Base-by-base conservation (phyloP, 192 early-diverging fungal genomes). In the Coemansia sp. region DNA sequence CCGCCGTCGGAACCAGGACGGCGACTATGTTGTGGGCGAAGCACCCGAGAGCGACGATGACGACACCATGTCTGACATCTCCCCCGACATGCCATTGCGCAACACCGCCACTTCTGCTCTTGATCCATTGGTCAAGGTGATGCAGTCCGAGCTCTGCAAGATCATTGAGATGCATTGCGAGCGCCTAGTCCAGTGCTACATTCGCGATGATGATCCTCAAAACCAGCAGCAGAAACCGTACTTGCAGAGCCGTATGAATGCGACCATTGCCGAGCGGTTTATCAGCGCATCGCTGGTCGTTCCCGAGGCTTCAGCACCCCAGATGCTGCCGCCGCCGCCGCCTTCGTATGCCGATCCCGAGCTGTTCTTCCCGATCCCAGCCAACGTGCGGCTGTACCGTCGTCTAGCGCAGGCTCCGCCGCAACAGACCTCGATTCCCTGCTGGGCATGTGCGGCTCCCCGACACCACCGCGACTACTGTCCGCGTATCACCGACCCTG, bases 341-440 rank as follows among this genome's bases (percentile, higher is more conserved):
- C 3, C 6, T 7, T 22, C 9, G 51, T 11, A 26, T 26, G 22
- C 22, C 1, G 51, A 54, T 22, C 76, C 76, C 1, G 36, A 26
- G 12, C 46, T 78, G 59, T 73, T 69, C 12, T 78, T 73, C 46
- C 45, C 55, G 47, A 62, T 63, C 6, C 76, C 71, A 5, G 52
- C 62, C 10, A 73, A 78, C 36, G 32, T 78, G 46, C 67, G 71
- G 2, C 45, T 78, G 6, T 46, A 58, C 1, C 21, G 59, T 7
- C 52, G 57, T 19, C 32, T 4, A 19, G 6, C 48, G 19, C 43
- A 46, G 32, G 40, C 65, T 19, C 76, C 76, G 0, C 21, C 36
- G n/a, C 76, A 78, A 71, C 59, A 65, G 0, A 41, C 39, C 3
- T 9, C 57, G 7, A 59, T 4, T 8, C 8, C 39, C 11, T 59